Evolutionary conservation across 2,329 filamentous ascomycete species (phyloP).

Genomic region (Colletotrichum kahawae): DNA sequence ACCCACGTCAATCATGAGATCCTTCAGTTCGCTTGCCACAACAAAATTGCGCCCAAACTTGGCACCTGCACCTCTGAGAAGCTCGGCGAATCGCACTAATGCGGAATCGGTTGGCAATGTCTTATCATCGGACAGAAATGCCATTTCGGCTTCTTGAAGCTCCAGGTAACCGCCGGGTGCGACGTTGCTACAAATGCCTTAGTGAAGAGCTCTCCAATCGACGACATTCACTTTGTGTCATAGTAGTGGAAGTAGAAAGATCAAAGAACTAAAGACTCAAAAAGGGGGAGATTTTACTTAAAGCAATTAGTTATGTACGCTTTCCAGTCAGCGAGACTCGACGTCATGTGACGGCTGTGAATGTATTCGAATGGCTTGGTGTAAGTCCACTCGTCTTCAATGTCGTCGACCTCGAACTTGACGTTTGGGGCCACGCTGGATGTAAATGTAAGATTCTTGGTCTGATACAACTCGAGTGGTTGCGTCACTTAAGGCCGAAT

Average conservation of each 20-base stretch:
- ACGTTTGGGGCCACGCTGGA: conserved; percentile 55
- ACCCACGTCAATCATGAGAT: conserved; percentile 29
- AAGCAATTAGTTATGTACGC: background rate
- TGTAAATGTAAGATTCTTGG: background rate
- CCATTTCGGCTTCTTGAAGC: conserved; percentile 50
- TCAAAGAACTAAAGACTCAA: accelerated
- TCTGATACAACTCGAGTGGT: background rate
- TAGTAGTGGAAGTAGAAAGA: background rate
- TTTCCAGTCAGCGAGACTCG: background rate
- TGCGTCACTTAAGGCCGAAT: background rate
- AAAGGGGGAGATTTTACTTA: background rate
- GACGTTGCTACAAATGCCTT: conserved; percentile 32
- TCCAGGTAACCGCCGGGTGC: conserved; percentile 59
- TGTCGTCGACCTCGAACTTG: conserved; percentile 59
- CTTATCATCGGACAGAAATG: conserved; percentile 47
- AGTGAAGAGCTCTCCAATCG: background rate
- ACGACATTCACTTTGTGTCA: background rate
- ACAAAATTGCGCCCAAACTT: conserved; percentile 29
- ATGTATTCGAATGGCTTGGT: conserved; percentile 59
- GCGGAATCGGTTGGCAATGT: conserved; percentile 43
- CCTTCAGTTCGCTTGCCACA: conserved; percentile 25
- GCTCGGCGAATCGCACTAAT: background rate
- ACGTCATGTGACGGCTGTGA: conserved; percentile 44
- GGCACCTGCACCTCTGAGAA: background rate
- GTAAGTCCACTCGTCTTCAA: conserved; percentile 55